Conservation (phyloP, 495 filamentous ascomycete species). For the Sphaerosporella brunnea region DNA sequence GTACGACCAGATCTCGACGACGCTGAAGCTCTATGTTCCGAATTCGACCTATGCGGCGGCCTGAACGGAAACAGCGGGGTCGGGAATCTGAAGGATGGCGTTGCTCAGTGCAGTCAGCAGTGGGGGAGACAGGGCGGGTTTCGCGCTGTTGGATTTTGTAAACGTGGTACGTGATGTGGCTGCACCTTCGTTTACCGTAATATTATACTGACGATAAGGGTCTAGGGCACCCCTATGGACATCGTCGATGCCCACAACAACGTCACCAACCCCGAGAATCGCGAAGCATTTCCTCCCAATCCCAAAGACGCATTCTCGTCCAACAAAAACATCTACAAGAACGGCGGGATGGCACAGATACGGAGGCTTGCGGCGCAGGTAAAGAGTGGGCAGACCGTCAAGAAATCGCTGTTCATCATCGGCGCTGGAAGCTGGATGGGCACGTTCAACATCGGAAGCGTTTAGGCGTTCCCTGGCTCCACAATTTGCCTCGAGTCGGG, state of each 20-base stretch:
- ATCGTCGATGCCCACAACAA: constrained; percentile 2
- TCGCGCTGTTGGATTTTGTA: constrained; percentile 48
- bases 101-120: constrained; percentile 33
- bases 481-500: no score
- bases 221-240: constrained; percentile 1
- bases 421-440: constrained; percentile 1
- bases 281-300: background rate
- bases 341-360: background rate
- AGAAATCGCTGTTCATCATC: background rate
- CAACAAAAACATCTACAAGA: background rate
- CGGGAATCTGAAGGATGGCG: constrained; percentile 44
- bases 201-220: background rate
- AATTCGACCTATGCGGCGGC: constrained; percentile 34
- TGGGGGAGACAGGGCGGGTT: constrained; percentile 41
- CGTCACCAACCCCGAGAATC: constrained; percentile 1
- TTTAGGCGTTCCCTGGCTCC: no score
- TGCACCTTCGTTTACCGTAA: background rate
- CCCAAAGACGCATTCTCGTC: background rate
- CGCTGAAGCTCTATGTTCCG: constrained; percentile 36
- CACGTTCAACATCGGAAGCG: no score
- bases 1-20: constrained; percentile 30
- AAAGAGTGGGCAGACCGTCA: background rate
- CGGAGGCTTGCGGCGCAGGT: constrained; percentile 2
- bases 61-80: constrained; percentile 39
- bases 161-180: background rate